Evolutionary conservation across 2,329 filamentous ascomycete species (phyloP).

Genomic region (Fusarium aywerte): DNA sequence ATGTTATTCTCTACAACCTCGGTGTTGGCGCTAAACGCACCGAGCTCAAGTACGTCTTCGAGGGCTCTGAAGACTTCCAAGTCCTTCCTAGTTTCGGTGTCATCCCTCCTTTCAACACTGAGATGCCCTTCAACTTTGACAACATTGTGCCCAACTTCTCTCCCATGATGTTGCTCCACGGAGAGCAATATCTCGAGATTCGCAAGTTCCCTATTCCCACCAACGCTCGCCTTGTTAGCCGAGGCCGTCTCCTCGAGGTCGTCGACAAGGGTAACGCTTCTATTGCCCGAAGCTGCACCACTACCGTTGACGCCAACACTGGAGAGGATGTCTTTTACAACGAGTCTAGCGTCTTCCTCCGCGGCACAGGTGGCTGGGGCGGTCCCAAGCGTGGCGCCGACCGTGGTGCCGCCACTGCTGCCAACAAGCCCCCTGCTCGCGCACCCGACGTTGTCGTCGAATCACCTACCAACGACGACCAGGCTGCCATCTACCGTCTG

Average conservation of each 20-base stretch:
- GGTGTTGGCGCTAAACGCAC: slow-evolving; percentile 91
- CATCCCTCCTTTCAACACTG: slow-evolving; percentile 89
- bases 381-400: slow-evolving; percentile 81
- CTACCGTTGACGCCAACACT: slow-evolving; percentile 84
- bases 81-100: slow-evolving; percentile 95
- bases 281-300: slow-evolving; percentile 81
- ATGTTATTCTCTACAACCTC: slow-evolving; percentile 95
- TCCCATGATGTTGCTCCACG: slow-evolving; percentile 98
- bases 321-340: slow-evolving; percentile 97
- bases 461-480: slow-evolving; percentile 86
- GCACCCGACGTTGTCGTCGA: slow-evolving; percentile 84
- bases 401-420: slow-evolving; percentile 81
- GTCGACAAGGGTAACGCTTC: slow-evolving; percentile 95
- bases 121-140: slow-evolving; percentile 80
- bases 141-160: slow-evolving; percentile 95
- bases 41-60: slow-evolving; percentile 88
- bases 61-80: slow-evolving; percentile 92
- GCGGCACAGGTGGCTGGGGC: slow-evolving; percentile 90
- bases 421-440: slow-evolving; percentile 81
- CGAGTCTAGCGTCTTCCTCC: slow-evolving; percentile 91
- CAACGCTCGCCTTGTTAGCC: slow-evolving; percentile 77
- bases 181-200: slow-evolving; percentile 97
- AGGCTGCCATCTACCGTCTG: slow-evolving; percentile 92
- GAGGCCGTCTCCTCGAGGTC: slow-evolving; percentile 87
- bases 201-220: slow-evolving; percentile 93